Evolutionary conservation across 2,329 filamentous ascomycete genomes (phyloP).

Genomic region (Fusarium sublunatum): DNA sequence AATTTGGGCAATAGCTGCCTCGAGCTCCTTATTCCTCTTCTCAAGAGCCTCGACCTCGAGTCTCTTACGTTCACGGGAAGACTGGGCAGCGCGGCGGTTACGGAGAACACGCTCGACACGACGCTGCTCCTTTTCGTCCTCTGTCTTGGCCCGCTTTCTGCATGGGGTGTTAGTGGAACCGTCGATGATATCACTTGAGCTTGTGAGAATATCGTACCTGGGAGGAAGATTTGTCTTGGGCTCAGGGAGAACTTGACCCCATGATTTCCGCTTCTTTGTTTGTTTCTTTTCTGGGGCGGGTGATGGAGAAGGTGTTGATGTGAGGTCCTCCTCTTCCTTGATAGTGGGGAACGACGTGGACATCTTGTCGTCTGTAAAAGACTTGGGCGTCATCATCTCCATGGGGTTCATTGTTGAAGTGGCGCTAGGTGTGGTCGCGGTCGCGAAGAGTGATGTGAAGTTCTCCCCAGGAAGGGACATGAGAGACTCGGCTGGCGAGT

Average conservation of each 20-base stretch:
- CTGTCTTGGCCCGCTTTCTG: slow-evolving; percentile 97
- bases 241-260: slow-evolving; percentile 96
- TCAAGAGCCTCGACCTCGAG: slow-evolving; percentile 88
- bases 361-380: slow-evolving; percentile 49
- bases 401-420: slow-evolving; percentile 56
- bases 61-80: slow-evolving; percentile 92
- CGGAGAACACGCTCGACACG: slow-evolving; percentile 96
- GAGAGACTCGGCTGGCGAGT: slow-evolving; percentile 65
- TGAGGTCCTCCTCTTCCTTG: slow-evolving; percentile 32
- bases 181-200: background rate
- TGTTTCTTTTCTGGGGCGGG: slow-evolving; percentile 70
- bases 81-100: slow-evolving; percentile 95
- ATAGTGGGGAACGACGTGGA: slow-evolving; percentile 17
- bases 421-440: slow-evolving; percentile 48
- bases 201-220: slow-evolving; percentile 64
- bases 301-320: slow-evolving; percentile 43
- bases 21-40: slow-evolving; percentile 76
- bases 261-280: slow-evolving; percentile 95
- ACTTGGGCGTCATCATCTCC: slow-evolving; percentile 63
- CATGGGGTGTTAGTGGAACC: slow-evolving; percentile 42
- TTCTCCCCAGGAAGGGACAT: slow-evolving; percentile 62
- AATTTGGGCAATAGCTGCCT: slow-evolving; percentile 70
- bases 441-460: slow-evolving; percentile 61
- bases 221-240: slow-evolving; percentile 97
- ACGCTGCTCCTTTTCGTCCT: slow-evolving; percentile 98